Evolutionary conservation across 371 early-diverging fungal genomes (phyloP).

Genomic region (Sporodiniella umbellata): DNA sequence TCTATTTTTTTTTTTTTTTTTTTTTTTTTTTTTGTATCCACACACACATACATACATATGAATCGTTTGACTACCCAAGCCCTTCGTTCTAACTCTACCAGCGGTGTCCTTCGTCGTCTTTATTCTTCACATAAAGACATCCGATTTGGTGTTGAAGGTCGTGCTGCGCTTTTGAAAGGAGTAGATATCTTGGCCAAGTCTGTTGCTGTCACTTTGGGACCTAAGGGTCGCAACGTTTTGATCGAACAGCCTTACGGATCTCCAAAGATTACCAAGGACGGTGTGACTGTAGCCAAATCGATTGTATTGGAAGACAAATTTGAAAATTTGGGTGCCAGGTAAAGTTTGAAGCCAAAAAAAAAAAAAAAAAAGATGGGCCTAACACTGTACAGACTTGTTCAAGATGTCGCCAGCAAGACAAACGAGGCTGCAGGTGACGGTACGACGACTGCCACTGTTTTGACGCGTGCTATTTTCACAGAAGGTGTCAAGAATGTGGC

Average conservation of each 20-base stretch:
- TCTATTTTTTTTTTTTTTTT: too few species aligned
- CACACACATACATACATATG: constrained; percentile 20
- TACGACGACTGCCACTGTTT: constrained; percentile 97
- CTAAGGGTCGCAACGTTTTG: constrained; percentile 97
- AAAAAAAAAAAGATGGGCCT: too few species aligned
- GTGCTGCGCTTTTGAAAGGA: constrained; percentile 88
- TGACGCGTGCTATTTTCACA: constrained; percentile 96
- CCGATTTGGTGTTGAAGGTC: constrained; percentile 93
- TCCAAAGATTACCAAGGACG: constrained; percentile 99
- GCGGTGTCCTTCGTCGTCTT: constrained; percentile 55
- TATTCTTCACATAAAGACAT: constrained; percentile 94
- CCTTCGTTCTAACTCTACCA: constrained; percentile 15
- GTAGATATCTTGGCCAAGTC: constrained; percentile 95
- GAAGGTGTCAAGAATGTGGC: constrained; percentile 99
- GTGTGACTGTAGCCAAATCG: constrained; percentile 97
- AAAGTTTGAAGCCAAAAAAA: too few species aligned
- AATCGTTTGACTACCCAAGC: constrained; percentile 37
- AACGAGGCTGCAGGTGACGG: constrained; percentile 99
- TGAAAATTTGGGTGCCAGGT: constrained; percentile 96
- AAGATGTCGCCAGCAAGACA: constrained; percentile 98
- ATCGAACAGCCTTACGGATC: constrained; percentile 97
- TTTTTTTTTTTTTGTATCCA: not conserved
- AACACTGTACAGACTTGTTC: constrained; percentile 70
- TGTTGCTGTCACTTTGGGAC: constrained; percentile 97
- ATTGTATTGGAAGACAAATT: constrained; percentile 95